Evolutionary conservation across 2,329 filamentous ascomycete species (phyloP).

Genomic region (Fusarium buharicum): DNA sequence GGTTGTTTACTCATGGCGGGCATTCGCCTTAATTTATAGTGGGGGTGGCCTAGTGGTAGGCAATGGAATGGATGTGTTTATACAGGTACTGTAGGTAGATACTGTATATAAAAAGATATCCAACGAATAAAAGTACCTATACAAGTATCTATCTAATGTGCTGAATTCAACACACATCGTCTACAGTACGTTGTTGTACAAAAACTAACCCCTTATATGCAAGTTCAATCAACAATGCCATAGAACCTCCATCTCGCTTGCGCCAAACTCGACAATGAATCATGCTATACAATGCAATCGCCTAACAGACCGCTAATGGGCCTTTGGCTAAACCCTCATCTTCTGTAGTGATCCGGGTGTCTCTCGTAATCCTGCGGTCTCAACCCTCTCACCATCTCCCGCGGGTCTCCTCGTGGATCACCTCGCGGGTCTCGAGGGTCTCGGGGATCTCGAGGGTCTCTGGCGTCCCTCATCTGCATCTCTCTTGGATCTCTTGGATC

Average conservation of each 20-base stretch:
- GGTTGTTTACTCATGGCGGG: constrained; percentile 27
- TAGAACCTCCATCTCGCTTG: not conserved
- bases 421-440: constrained; percentile 46
- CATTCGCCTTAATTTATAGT: constrained; percentile 5
- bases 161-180: not conserved
- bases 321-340: constrained; percentile 44
- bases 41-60: constrained; percentile 16
- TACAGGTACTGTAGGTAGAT: too few species aligned
- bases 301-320: not conserved
- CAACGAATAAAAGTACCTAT: too few species aligned
- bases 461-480: constrained; percentile 51
- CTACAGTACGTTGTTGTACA: not conserved
- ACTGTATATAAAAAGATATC: too few species aligned
- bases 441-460: constrained; percentile 44
- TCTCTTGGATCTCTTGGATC: constrained; percentile 47
- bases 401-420: constrained; percentile 50
- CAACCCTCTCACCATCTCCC: constrained; percentile 55
- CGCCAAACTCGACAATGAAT: constrained; percentile 1
- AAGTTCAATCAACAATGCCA: not conserved
- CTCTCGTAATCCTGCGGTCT: constrained; percentile 60
- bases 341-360: constrained; percentile 57
- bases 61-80: too few species aligned
- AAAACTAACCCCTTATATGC: not conserved
- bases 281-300: constrained; percentile 7
- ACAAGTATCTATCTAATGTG: too few species aligned